Percentiles rank a stretch among this genome's conserved stretches.
phyloP scores from a whole-genome alignment of 1,139 yeast genomes.

The Debaryomyces sp. region DNA sequence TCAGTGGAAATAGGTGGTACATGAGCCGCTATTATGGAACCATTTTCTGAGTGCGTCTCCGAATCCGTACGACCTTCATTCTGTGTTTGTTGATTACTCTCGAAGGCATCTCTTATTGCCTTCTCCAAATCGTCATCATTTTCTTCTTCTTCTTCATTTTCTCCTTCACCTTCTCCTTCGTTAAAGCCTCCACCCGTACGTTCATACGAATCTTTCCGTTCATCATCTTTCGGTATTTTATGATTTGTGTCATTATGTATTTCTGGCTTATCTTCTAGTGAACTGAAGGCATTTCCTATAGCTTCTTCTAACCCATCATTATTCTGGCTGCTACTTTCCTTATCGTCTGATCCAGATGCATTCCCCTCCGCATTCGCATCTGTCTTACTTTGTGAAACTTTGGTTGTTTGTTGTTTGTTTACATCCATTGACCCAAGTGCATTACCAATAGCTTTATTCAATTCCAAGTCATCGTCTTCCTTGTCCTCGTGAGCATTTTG shows the following conservation, averaged over 20 bases:
- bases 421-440: slow-evolving; percentile 17
- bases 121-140: not conserved
- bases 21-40: not conserved
- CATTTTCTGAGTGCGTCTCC: not conserved
- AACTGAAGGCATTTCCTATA: slow-evolving; percentile 15
- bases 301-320: slow-evolving; percentile 14
- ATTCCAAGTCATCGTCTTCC: slow-evolving; percentile 10
- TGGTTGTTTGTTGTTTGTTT: slow-evolving; percentile 1
- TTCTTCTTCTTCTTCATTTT: not conserved
- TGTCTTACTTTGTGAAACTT: not conserved
- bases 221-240: not conserved
- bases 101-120: slow-evolving; percentile 4
- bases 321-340: not conserved
- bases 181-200: not conserved
- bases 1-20: not conserved
- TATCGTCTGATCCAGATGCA: not conserved
- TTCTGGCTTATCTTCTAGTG: slow-evolving; percentile 3
- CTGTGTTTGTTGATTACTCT: not conserved
- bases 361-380: not conserved
- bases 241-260: too few species aligned
- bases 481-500: not conserved
- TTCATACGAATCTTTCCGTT: not conserved
- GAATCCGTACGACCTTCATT: not conserved
- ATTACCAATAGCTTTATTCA: slow-evolving; percentile 27
- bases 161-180: not conserved